These are phyloP conservation scores for Talaromyces sp. DNA, from an alignment of 2,329 filamentous ascomycete species.

Conservation along the genomic window DNA sequence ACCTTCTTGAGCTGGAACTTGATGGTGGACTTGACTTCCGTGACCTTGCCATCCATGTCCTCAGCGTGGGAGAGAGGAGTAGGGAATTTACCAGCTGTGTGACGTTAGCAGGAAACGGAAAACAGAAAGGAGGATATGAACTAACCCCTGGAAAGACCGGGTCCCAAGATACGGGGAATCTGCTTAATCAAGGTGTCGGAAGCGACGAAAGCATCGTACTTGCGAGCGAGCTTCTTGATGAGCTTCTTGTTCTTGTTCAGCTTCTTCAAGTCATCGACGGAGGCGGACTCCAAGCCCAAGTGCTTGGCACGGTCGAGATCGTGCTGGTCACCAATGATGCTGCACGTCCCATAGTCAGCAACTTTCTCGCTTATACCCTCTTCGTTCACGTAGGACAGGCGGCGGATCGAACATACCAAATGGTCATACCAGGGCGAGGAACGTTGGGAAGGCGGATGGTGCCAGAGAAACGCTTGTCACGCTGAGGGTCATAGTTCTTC, in stretches of 20 bases:
- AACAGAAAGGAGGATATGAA: slow-evolving; percentile 4
- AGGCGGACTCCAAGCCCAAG: slow-evolving; percentile 97
- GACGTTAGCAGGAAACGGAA: background rate
- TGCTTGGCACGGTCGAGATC: slow-evolving; percentile 99
- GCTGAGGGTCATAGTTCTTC: slow-evolving; percentile 99
- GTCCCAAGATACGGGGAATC: slow-evolving; percentile 98
- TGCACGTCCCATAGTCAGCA: slow-evolving; percentile 30
- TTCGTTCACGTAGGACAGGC: background rate
- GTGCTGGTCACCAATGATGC: slow-evolving; percentile 87
- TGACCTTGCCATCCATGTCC: slow-evolving; percentile 91
- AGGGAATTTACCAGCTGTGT: slow-evolving; percentile 94
- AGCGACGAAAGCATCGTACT: slow-evolving; percentile 99
- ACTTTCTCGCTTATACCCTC: background rate
- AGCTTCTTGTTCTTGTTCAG: slow-evolving; percentile 99
- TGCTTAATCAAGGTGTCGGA: slow-evolving; percentile 98
- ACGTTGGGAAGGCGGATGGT: slow-evolving; percentile 92
- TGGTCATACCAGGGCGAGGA: slow-evolving; percentile 83
- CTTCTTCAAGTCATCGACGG: slow-evolving; percentile 98
- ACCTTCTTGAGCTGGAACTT: slow-evolving; percentile 99
- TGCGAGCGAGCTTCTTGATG: slow-evolving; percentile 99
- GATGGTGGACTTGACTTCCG: slow-evolving; percentile 99
- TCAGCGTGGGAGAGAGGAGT: slow-evolving; percentile 96
- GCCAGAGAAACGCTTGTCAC: slow-evolving; percentile 99
- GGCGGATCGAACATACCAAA: slow-evolving; percentile 56
- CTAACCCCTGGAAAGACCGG: slow-evolving; percentile 93